These are phyloP conservation scores for Penicillium digitatum DNA, from an alignment of 2,329 filamentous ascomycete species.

Conservation along the genomic window DNA sequence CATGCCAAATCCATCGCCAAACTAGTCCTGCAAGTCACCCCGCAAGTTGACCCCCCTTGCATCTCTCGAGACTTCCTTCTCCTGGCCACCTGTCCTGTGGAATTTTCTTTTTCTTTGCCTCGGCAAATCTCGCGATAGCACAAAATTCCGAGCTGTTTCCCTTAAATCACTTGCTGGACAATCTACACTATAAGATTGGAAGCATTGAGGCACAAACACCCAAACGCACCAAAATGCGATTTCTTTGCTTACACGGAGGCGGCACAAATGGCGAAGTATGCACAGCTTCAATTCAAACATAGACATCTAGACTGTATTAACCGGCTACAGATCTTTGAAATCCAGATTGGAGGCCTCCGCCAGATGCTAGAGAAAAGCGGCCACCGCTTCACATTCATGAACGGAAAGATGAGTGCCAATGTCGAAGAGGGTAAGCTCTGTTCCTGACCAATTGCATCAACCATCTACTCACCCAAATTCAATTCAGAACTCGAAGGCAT, in stretches of 20 bases:
- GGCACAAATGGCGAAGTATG: slow-evolving; percentile 33
- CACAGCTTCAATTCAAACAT: background rate
- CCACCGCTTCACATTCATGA: slow-evolving; percentile 29
- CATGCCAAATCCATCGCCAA: background rate
- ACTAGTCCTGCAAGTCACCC: background rate
- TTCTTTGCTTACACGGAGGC: slow-evolving; percentile 33
- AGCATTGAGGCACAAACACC: background rate
- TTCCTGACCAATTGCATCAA: background rate
- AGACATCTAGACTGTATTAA: background rate
- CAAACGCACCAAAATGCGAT: slow-evolving; percentile 25
- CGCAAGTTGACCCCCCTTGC: background rate
- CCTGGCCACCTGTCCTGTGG: background rate
- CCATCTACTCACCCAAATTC: background rate
- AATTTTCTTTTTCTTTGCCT: background rate
- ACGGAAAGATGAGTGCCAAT: slow-evolving; percentile 24
- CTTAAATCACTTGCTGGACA: background rate
- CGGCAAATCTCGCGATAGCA: too few relatives aligned
- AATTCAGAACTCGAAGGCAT: slow-evolving; percentile 30
- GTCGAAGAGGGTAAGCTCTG: slow-evolving; percentile 26
- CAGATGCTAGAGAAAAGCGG: slow-evolving; percentile 26
- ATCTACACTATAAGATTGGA: background rate
- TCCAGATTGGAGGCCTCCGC: slow-evolving; percentile 32
- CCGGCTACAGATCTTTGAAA: slow-evolving; percentile 30
- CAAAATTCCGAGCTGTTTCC: background rate
- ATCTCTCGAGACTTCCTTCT: background rate